Base-by-base conservation (phyloP, 225 moss, liverwort and hornwort genomes). In the Physcomitrium patens region DNA sequence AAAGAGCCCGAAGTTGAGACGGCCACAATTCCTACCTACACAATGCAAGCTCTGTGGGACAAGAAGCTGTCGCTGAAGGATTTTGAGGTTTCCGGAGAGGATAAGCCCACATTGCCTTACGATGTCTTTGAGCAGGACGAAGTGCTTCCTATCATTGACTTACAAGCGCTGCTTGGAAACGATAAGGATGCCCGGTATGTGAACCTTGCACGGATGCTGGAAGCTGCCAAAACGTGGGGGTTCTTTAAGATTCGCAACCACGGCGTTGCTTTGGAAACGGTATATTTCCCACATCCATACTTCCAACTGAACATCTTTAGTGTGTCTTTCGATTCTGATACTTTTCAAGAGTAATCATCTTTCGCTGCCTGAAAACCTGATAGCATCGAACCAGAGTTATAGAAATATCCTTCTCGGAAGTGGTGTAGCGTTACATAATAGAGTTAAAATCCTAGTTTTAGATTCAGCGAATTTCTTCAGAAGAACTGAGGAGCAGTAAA, bases 241-340 rank as follows among this genome's bases (percentile, higher is more conserved):
- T 90, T 90, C 66, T 87, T 90, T 79, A 75, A 79, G 42, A 67
- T 90, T 9, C 71, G 59, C n/a, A 87, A 87, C 59, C 90, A 90
- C 64, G 80, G 83, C 50, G 65, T 87, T 12, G 42, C 87, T 0
- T 49, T 72, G 12, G 85, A 87, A 41, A 60, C 62, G 15, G 81
- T 89, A 70, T 26, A 49, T 49, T 49, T 17, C 3, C 14, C 62
- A 9, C 62, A 37, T 16, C 37, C 48, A 49, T 10, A 49, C 1
- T 2, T 49, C 31, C 31, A 2, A 5, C 31, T 5, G 31, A 2
- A 31, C 31, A 31, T 31, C 31, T 31, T 31, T 31, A 31, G 31
- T 31, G 31, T 31, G 31, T 31, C 31, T 2, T 31, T 31, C 31
- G 5, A 31, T n/a, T n/a, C 31, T 31, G 2, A 5, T 31, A 31